Percentiles rank a stretch among this genome's conserved stretches.
Evolutionary conservation across 495 filamentous ascomycete species (phyloP).

Genomic region (Clohesyomyces aquaticus): DNA sequence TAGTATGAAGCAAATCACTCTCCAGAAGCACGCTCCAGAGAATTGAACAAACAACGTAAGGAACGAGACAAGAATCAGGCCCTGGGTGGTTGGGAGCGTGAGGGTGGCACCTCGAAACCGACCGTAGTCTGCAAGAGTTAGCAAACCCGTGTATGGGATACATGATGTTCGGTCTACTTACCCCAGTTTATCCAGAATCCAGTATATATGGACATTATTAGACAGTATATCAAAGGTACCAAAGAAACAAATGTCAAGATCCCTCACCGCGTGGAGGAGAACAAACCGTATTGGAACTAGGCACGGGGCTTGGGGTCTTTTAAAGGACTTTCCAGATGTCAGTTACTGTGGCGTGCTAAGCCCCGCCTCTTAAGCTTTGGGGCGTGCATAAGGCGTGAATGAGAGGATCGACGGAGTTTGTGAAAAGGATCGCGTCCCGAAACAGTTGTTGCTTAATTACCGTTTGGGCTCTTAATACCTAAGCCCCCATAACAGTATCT

Average conservation of each 20-base stretch:
- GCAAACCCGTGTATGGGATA: neutral
- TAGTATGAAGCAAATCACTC: constrained; percentile 32
- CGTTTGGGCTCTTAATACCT: neutral
- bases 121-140: constrained; percentile 14
- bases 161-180: neutral
- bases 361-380: neutral
- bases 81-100: constrained; percentile 21
- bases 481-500: neutral
- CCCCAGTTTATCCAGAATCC: constrained; percentile 34
- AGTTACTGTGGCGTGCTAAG: neutral
- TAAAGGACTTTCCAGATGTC: neutral
- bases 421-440: neutral
- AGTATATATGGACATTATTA: constrained; percentile 13
- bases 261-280: neutral
- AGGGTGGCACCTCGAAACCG: constrained; percentile 19
- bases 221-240: neutral
- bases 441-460: neutral
- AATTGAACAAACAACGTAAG: constrained; percentile 36
- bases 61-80: constrained; percentile 33
- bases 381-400: neutral
- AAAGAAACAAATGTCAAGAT: neutral
- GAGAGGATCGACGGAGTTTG: neutral
- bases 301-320: neutral
- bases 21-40: constrained; percentile 35
- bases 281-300: neutral